These are phyloP conservation scores for Pseudocercospora macadamiae DNA, from an alignment of 2,329 filamentous ascomycete genomes.

Conservation along the genomic window DNA sequence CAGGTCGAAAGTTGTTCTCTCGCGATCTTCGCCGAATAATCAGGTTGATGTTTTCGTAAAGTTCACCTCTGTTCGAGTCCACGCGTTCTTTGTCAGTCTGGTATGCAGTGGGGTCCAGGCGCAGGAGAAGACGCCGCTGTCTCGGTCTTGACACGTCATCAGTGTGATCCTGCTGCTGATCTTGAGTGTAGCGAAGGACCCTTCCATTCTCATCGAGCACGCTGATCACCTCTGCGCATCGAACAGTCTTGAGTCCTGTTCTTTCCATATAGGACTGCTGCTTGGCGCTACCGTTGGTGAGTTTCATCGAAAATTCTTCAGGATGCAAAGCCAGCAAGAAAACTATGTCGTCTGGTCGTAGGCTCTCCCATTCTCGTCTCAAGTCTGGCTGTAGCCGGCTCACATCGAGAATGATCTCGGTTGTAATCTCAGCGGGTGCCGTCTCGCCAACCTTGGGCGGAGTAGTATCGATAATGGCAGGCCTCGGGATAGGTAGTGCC, in stretches of 20 bases:
- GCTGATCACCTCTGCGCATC: constrained; percentile 83
- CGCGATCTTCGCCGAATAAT: constrained; percentile 79
- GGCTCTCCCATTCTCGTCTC: constrained; percentile 84
- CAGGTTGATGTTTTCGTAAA: constrained; percentile 85
- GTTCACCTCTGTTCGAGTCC: constrained; percentile 69
- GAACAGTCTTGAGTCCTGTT: constrained; percentile 69
- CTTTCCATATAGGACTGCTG: constrained; percentile 58
- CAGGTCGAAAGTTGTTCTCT: constrained; percentile 96
- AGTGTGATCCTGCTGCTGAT: constrained; percentile 54
- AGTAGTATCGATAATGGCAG: constrained; percentile 82
- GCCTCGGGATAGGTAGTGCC: constrained; percentile 84
- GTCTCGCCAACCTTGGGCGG: constrained; percentile 81
- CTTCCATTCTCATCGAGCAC: constrained; percentile 84
- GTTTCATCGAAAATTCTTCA: constrained; percentile 52
- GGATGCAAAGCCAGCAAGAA: constrained; percentile 80
- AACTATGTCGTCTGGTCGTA: constrained; percentile 84
- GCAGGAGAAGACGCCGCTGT: constrained; percentile 73
- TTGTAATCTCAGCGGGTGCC: constrained; percentile 73
- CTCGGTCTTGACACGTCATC: constrained; percentile 66
- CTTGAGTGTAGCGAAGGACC: constrained; percentile 63
- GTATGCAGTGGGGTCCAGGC: constrained; percentile 78
- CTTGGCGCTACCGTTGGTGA: constrained; percentile 57
- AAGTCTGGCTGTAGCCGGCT: constrained; percentile 75
- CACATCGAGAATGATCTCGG: constrained; percentile 84
- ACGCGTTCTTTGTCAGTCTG: constrained; percentile 71